Evolutionary conservation across 1,139 yeast species (phyloP).

Genomic region (Saccharomyces uvarum): DNA sequence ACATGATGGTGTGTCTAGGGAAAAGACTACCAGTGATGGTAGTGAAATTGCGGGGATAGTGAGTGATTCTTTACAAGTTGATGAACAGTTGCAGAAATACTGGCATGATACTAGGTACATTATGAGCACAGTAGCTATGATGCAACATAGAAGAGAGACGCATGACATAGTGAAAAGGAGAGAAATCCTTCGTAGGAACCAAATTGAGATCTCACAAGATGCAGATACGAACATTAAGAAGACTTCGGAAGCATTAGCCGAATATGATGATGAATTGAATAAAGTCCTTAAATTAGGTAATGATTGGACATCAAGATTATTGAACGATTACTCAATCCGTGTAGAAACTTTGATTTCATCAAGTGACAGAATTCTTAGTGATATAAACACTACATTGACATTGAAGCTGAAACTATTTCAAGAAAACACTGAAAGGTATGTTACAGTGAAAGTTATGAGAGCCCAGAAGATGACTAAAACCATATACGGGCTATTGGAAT

Average conservation of each 20-base stretch:
- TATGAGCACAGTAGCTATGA: slow-evolving; percentile 18
- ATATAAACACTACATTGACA: slow-evolving; percentile 72
- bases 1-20: neutral
- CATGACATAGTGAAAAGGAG: slow-evolving; percentile 20
- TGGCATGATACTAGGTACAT: slow-evolving; percentile 24
- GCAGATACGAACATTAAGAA: slow-evolving; percentile 14
- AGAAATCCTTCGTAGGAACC: slow-evolving; percentile 16
- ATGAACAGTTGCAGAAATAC: slow-evolving; percentile 20
- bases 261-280: slow-evolving; percentile 20
- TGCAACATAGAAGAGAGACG: slow-evolving; percentile 24
- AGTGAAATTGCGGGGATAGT: neutral
- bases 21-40: neutral
- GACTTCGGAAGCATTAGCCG: slow-evolving; percentile 15
- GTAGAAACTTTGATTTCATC: slow-evolving; percentile 56
- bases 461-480: slow-evolving; percentile 33
- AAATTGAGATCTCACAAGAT: slow-evolving; percentile 12
- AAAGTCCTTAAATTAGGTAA: slow-evolving; percentile 21
- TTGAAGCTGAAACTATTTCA: slow-evolving; percentile 62
- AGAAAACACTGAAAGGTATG: slow-evolving; percentile 57
- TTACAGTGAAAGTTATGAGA: slow-evolving; percentile 31
- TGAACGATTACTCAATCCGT: slow-evolving; percentile 29
- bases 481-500: slow-evolving; percentile 43
- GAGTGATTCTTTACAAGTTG: slow-evolving; percentile 9
- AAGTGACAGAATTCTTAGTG: slow-evolving; percentile 73
- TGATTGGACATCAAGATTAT: slow-evolving; percentile 25